Conservation (phyloP, 2,329 filamentous ascomycete genomes). For the Colletotrichum somersetense region DNA sequence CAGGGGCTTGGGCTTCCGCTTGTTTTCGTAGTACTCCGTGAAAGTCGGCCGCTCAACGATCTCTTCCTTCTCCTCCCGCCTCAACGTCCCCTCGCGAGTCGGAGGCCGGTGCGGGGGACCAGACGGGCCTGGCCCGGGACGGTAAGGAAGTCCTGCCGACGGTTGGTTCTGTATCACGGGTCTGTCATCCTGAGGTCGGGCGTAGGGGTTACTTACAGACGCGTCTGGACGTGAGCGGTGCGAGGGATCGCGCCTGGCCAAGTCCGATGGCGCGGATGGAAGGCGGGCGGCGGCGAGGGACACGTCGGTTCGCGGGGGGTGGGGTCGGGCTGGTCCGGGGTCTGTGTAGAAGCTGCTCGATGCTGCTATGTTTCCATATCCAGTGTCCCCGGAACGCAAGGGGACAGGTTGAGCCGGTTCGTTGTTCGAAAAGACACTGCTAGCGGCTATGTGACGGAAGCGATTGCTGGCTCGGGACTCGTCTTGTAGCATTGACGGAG, state of each 20-base stretch:
- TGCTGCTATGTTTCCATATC: background rate
- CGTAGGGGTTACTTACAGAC: constrained; percentile 27
- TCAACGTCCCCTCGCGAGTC: background rate
- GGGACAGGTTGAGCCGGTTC: background rate
- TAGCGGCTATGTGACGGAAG: background rate
- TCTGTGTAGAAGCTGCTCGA: constrained; percentile 13
- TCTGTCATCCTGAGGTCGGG: constrained; percentile 21
- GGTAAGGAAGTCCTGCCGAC: background rate
- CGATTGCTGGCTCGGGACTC: background rate
- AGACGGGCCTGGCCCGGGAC: background rate
- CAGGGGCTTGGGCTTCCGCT: background rate
- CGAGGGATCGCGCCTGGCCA: background rate
- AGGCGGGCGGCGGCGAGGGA: background rate
- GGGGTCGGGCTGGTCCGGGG: constrained; percentile 2
- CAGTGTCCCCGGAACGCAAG: background rate
- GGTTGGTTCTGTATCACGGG: constrained; percentile 29
- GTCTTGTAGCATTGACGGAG: constrained; percentile 1
- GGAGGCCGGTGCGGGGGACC: background rate
- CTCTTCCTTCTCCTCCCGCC: background rate
- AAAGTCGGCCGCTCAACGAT: background rate
- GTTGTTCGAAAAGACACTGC: background rate
- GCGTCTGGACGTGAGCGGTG: constrained; percentile 3
- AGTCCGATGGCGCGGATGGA: background rate
- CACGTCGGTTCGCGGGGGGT: constrained; percentile 2
- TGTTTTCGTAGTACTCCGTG: background rate